phyloP scores from a whole-genome alignment of 1,284 basidiomycete genomes.

The Apiotrichum sp. region DNA sequence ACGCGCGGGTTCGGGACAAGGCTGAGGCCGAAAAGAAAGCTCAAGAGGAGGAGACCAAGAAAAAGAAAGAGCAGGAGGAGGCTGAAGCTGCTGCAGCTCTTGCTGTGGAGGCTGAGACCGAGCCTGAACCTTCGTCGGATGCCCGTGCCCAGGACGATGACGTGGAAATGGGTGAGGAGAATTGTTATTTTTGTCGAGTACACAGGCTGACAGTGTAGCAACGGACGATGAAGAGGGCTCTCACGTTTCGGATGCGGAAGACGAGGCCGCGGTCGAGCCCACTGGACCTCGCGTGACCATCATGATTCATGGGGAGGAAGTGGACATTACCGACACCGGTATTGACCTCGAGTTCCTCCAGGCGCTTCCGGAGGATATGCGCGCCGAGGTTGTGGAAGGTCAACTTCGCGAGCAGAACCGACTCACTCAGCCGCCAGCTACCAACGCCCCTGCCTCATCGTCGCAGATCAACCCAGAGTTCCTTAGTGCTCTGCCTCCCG shows the following conservation, averaged over 20 bases:
- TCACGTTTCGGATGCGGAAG: background rate
- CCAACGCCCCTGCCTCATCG: conserved; percentile 53
- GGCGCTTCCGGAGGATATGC: conserved; percentile 96
- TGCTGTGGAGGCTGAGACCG: conserved; percentile 7
- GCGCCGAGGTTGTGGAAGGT: conserved; percentile 96
- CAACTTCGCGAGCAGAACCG: conserved; percentile 70
- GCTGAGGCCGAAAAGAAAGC: conserved; percentile 43
- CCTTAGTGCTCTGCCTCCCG: conserved; percentile 89
- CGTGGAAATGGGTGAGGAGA: conserved; percentile 59
- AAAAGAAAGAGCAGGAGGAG: conserved; percentile 15
- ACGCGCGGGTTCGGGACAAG: conserved; percentile 54
- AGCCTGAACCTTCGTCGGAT: background rate
- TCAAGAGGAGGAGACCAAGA: conserved; percentile 24
- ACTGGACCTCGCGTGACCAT: conserved; percentile 61
- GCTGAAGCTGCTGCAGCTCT: too few relatives aligned
- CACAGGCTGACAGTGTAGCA: background rate
- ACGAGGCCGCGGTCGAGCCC: conserved; percentile 7
- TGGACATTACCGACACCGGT: conserved; percentile 97
- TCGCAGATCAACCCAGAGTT: conserved; percentile 92
- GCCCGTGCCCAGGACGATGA: conserved; percentile 54
- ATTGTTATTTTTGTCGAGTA: background rate
- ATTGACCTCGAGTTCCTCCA: conserved; percentile 98
- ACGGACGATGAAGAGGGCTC: conserved; percentile 4
- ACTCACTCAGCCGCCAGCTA: conserved; percentile 54
- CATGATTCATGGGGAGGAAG: conserved; percentile 81